Conservation (phyloP, 345 rosid species). For the Hibiscus syriacus region DNA sequence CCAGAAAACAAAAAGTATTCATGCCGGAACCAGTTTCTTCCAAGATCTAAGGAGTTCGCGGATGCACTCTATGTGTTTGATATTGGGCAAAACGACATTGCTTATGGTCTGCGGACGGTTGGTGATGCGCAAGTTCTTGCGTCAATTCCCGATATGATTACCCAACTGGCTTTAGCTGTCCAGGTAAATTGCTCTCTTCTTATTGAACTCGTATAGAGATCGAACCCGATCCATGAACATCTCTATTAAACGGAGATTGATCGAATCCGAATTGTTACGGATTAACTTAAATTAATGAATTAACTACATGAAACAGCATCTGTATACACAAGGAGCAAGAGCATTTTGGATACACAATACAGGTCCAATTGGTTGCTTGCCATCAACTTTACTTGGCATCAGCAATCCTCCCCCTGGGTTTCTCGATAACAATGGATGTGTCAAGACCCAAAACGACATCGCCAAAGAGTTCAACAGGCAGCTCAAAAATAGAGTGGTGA, state of each 20-base stretch:
- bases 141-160: constrained; percentile 10
- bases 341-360: constrained; percentile 66
- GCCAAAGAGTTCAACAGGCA: constrained; percentile 68
- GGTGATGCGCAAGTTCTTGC: constrained; percentile 5
- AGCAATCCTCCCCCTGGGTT: constrained; percentile 15
- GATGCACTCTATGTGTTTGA: constrained; percentile 13
- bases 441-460: constrained; percentile 71
- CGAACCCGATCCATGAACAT: no score
- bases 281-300: background rate
- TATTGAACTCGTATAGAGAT: no score
- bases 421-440: constrained; percentile 63
- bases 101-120: constrained; percentile 7
- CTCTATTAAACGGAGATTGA: no score
- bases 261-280: no score
- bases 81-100: constrained; percentile 18
- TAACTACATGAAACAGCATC: constrained; percentile 23
- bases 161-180: constrained; percentile 4
- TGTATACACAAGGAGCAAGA: constrained; percentile 50
- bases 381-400: constrained; percentile 16
- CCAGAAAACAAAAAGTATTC: constrained; percentile 3
- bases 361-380: constrained; percentile 63
- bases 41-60: constrained; percentile 12
- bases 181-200: constrained; percentile 1
- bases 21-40: background rate
- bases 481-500: constrained; percentile 58